Conservation (phyloP, 305 asterid species). For the Salvia sclarea region DNA sequence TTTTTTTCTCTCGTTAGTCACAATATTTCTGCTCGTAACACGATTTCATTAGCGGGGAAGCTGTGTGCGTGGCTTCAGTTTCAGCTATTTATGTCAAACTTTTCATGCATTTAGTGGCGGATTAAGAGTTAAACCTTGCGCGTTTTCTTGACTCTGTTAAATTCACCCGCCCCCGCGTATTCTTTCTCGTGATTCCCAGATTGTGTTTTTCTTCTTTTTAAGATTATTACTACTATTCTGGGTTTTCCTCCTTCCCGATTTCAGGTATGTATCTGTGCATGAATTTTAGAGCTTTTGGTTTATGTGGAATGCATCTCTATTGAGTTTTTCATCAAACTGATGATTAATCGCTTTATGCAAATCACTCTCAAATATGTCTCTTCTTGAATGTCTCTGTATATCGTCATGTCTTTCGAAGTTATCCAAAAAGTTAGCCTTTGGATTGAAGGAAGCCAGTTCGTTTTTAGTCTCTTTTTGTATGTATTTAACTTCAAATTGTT, state of each 20-base stretch:
- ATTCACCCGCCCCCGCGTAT: slow-evolving; percentile 9
- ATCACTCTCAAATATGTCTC: not conserved
- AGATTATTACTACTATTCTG: slow-evolving; percentile 33
- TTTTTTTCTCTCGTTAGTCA: slow-evolving; percentile 22
- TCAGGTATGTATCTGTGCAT: slow-evolving; percentile 22
- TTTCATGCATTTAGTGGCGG: slow-evolving; percentile 26
- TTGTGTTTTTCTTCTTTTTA: not conserved
- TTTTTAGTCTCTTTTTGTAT: not conserved
- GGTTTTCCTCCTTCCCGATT: slow-evolving; percentile 26
- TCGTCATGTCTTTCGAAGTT: slow-evolving; percentile 20
- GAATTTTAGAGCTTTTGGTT: slow-evolving; percentile 11
- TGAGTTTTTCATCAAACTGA: slow-evolving; percentile 25
- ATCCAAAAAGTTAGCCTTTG: slow-evolving; percentile 19
- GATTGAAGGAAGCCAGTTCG: slow-evolving; percentile 29
- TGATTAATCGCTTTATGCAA: not conserved
- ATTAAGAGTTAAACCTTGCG: slow-evolving; percentile 25
- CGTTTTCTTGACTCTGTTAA: slow-evolving; percentile 26
- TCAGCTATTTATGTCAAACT: slow-evolving; percentile 22
- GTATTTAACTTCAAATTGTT: slow-evolving; percentile 20
- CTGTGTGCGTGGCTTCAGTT: slow-evolving; percentile 29
- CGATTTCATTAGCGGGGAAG: slow-evolving; percentile 26
- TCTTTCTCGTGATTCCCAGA: slow-evolving; percentile 26
- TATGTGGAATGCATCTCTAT: slow-evolving; percentile 1
- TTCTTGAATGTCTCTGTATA: not conserved
- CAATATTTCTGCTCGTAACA: slow-evolving; percentile 32